Conservation (phyloP, 164 flowering plant genomes). For the Cinnamomum micranthum region DNA sequence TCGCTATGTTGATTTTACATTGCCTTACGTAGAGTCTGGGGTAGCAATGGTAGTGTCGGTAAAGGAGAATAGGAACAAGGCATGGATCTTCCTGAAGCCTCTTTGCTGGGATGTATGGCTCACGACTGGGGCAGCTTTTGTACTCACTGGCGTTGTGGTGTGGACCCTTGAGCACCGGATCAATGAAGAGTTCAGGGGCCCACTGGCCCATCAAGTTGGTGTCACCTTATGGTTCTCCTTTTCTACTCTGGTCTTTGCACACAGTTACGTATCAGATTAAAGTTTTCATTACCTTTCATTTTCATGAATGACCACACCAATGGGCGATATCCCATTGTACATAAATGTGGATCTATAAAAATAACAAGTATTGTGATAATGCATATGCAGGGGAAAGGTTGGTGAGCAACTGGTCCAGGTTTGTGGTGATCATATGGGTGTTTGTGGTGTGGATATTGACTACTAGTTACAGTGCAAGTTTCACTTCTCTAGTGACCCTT, state of each 20-base stretch:
- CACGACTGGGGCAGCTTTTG: conserved; percentile 10
- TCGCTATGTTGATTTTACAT: conserved; percentile 22
- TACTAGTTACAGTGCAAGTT: conserved; percentile 51
- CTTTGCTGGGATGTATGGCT: conserved; percentile 23
- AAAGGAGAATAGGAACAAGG: conserved; percentile 6
- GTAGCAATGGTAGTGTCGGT: conserved; percentile 18
- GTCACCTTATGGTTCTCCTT: conserved; percentile 23
- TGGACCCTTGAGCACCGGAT: conserved; percentile 27
- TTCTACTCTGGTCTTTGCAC: conserved; percentile 24
- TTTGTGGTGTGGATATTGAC: conserved; percentile 44
- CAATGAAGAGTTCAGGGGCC: conserved; percentile 20
- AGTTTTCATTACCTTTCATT: not conserved
- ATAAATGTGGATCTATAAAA: not conserved
- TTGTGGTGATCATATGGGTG: conserved; percentile 48
- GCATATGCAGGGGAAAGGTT: conserved; percentile 37
- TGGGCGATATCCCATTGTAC: not conserved
- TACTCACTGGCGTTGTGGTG: conserved; percentile 24
- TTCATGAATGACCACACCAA: not conserved
- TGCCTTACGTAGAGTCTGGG: conserved; percentile 25
- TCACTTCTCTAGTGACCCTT: conserved; percentile 47
- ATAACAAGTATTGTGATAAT: no score
- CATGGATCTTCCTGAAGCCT: conserved; percentile 28
- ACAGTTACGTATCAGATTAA: conserved; percentile 15
- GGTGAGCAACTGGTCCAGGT: conserved; percentile 32
- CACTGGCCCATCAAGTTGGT: conserved; percentile 15